Conservation (phyloP, 1,284 basidiomycete species). For the Papiliotrema fonsecae region DNA sequence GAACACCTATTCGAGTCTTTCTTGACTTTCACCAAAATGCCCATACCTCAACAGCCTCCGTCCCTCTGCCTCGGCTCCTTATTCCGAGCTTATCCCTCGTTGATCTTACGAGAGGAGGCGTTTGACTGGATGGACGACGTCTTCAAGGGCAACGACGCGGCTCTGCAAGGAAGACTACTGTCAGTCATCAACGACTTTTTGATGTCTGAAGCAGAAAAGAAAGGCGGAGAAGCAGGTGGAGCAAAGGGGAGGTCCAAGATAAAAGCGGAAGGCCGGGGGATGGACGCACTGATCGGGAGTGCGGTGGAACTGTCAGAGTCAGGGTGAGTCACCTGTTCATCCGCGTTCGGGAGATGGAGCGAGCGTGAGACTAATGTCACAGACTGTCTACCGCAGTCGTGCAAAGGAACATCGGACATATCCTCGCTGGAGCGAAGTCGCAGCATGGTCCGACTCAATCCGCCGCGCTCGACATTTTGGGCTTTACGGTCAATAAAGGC, state of each 20-base stretch:
- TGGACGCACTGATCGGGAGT: constrained; percentile 90
- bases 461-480: constrained; percentile 83
- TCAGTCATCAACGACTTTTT: constrained; percentile 89
- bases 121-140: constrained; percentile 83
- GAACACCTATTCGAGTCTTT: constrained; percentile 74
- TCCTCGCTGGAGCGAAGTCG: constrained; percentile 75
- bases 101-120: constrained; percentile 75
- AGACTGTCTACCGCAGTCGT: constrained; percentile 90
- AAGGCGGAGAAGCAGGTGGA: constrained; percentile 44
- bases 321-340: constrained; percentile 57
- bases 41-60: constrained; percentile 27
- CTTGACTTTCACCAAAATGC: constrained; percentile 48
- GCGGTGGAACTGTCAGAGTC: constrained; percentile 93
- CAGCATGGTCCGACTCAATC: constrained; percentile 66
- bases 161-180: constrained; percentile 67
- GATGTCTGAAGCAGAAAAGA: constrained; percentile 69
- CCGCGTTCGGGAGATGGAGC: background rate
- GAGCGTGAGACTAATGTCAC: constrained; percentile 4
- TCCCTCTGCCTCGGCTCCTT: constrained; percentile 79
- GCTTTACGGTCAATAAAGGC: constrained; percentile 89
- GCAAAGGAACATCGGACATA: constrained; percentile 80
- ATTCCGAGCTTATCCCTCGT: constrained; percentile 82
- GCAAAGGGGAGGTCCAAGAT: background rate
- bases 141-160: constrained; percentile 65
- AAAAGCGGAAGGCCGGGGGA: constrained; percentile 54